phyloP scores from a whole-genome alignment of 1,284 basidiomycete species.

The Trichosporon ovoides region DNA sequence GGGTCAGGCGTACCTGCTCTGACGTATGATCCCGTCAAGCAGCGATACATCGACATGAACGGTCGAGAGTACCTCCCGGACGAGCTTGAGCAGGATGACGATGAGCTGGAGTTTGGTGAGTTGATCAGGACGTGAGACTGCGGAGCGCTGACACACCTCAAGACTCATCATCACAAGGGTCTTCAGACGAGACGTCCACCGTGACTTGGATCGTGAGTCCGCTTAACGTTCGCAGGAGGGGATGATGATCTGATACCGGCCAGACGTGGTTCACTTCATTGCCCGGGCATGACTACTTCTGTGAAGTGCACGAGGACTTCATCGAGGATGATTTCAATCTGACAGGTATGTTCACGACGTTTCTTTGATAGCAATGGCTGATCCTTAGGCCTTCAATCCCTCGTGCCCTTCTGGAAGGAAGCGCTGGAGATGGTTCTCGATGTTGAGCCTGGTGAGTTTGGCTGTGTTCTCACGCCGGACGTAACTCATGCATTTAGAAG shows the following conservation, averaged over 20 bases:
- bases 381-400: slow-evolving; percentile 68
- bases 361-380: background rate
- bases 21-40: slow-evolving; percentile 2
- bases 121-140: background rate
- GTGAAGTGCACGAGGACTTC: slow-evolving; percentile 95
- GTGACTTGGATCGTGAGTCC: slow-evolving; percentile 49
- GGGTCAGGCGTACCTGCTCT: background rate
- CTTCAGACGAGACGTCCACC: slow-evolving; percentile 47
- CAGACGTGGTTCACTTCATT: slow-evolving; percentile 88
- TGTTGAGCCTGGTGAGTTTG: slow-evolving; percentile 83
- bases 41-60: slow-evolving; percentile 10
- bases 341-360: slow-evolving; percentile 52
- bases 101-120: slow-evolving; percentile 41
- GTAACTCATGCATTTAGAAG: slow-evolving; percentile 54
- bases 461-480: background rate
- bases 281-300: slow-evolving; percentile 98
- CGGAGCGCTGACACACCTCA: slow-evolving; percentile 9
- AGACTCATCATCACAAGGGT: slow-evolving; percentile 47
- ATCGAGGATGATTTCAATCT: slow-evolving; percentile 99
- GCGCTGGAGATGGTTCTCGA: slow-evolving; percentile 99
- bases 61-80: slow-evolving; percentile 29
- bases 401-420: slow-evolving; percentile 97
- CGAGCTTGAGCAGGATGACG: slow-evolving; percentile 35
- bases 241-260: background rate
- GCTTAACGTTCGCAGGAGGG: background rate